Base-by-base conservation (phyloP, 139 green algal species). In the Eudorina sp. region DNA sequence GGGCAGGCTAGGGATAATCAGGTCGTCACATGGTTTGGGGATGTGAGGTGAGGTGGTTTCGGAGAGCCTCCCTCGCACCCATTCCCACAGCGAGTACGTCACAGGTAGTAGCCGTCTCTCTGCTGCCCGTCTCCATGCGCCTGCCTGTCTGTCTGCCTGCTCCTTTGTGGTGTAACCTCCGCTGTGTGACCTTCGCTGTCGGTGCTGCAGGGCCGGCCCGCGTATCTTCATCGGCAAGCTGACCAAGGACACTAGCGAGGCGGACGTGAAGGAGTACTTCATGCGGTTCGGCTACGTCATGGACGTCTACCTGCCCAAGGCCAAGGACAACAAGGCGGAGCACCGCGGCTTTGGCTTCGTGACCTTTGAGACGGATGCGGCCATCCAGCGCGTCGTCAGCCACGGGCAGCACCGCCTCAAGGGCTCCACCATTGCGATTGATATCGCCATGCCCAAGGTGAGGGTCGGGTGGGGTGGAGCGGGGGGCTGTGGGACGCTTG, bases 321-420 rank as follows among this genome's bases (percentile, higher is more conserved):
- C 90, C 41, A 94, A 94, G 85, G 94, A 96, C 85, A 95, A 95
- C 92, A 95, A 95, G 89, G 55, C 86, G 18, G 87, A 90, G 78
- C 96, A 98, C 90, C 91, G 96, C 46, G 96, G 96, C 41, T 98
- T 98, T 92, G 96, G 96, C 5, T 98, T 98, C 88, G 95, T 98
- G 2, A 98, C 96, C 0, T 98, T 97, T 92, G 96, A 98, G 90
- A 98, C 96, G 0, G 95, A 97, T 66, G 95, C 95, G 9, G 93
- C 95, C 11, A 95, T 98, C 43, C 92, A 96, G 85, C 90, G 93
- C n/a, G 93, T 95, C 38, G 92, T 96, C 29, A 89, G 88, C 41
- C 92, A 95, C 38, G 94, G 94, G 60, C 88, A 88, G 34, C 94
- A 96, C 90, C 90, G 89, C 8, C 84, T 96, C n/a, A 94, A 93